These are phyloP conservation scores for Ophiostoma sp. DNA, from an alignment of 2,329 filamentous ascomycete genomes.

Conservation along the genomic window DNA sequence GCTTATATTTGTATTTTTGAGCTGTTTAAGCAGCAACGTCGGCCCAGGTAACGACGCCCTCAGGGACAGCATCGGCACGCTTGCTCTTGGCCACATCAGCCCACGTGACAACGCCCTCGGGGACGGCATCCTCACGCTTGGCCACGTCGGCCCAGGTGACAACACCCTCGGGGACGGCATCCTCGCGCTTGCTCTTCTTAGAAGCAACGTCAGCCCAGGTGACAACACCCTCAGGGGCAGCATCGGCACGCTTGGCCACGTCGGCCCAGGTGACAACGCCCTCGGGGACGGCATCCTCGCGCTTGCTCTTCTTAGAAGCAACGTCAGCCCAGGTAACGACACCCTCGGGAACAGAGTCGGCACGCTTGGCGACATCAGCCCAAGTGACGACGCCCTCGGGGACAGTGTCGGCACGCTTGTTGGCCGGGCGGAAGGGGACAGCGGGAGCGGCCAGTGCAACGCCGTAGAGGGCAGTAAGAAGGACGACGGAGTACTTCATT, in stretches of 20 bases:
- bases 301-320: neutral
- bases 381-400: neutral
- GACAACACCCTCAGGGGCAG: neutral
- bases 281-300: neutral
- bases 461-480: conserved; percentile 12
- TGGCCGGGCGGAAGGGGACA: neutral
- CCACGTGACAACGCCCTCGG: no score
- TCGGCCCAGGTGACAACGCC: neutral
- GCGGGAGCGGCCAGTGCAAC: conserved; percentile 8
- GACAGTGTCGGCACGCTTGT: neutral
- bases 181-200: conserved; percentile 1
- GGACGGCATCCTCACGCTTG: no score
- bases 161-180: neutral
- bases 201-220: neutral
- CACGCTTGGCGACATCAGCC: neutral
- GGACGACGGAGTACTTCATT: conserved; percentile 10
- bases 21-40: neutral
- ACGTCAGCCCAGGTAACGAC: neutral
- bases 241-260: neutral
- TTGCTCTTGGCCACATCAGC: neutral
- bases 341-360: neutral
- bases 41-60: neutral
- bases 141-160: neutral
- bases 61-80: neutral
- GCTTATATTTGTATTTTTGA: neutral